Conservation (phyloP, 495 filamentous ascomycete species). For the Glarea lozoyensis region DNA sequence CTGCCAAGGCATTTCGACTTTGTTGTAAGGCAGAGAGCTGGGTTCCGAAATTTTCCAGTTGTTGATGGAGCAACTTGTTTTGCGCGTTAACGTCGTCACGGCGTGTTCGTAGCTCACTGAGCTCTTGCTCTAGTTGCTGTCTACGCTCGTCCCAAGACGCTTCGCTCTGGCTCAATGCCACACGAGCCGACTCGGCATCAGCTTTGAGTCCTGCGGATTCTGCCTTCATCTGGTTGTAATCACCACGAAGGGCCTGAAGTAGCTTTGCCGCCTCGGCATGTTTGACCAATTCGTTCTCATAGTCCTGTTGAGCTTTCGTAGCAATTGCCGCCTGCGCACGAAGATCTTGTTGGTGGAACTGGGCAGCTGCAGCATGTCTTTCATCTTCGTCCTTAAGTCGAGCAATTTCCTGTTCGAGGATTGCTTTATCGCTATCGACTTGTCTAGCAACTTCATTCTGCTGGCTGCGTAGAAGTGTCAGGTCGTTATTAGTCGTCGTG, state of each 20-base stretch:
- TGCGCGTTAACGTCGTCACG: conserved; percentile 75
- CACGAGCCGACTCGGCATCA: conserved; percentile 73
- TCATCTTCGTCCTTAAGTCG: conserved; percentile 81
- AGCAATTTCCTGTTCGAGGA: conserved; percentile 64
- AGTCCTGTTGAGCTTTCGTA: conserved; percentile 84
- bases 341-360: conserved; percentile 80
- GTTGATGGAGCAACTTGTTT: conserved; percentile 79
- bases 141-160: conserved; percentile 78
- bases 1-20: conserved; percentile 48
- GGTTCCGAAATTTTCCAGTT: conserved; percentile 70
- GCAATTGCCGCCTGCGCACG: conserved; percentile 91
- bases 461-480: conserved; percentile 66
- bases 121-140: conserved; percentile 72
- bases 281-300: conserved; percentile 86
- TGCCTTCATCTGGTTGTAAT: conserved; percentile 73
- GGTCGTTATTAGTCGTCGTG: conserved; percentile 65
- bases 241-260: conserved; percentile 65
- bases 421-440: conserved; percentile 69
- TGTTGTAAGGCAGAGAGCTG: conserved; percentile 73
- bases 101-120: conserved; percentile 65
- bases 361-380: conserved; percentile 62
- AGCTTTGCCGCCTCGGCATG: conserved; percentile 87
- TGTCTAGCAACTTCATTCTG: conserved; percentile 65
- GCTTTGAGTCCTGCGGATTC: conserved; percentile 61
- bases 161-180: conserved; percentile 68